phyloP scores from a whole-genome alignment of 371 early-diverging fungal genomes.

The Mucor indicus region DNA sequence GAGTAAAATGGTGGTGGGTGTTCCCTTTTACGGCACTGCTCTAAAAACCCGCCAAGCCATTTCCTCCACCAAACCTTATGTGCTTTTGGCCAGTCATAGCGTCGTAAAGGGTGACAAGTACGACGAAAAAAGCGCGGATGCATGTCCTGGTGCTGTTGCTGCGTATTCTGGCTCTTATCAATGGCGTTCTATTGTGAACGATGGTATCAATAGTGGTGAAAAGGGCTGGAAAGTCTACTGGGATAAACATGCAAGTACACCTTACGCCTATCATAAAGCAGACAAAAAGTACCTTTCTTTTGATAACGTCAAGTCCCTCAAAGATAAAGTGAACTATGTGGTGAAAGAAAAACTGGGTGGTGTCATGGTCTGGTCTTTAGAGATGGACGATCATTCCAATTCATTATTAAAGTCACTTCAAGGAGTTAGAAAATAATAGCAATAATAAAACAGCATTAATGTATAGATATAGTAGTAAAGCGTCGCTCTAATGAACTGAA shows the following conservation, averaged over 20 bases:
- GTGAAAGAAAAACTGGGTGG: conserved; percentile 47
- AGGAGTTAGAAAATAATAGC: conserved; percentile 19
- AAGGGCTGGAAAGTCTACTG: conserved; percentile 58
- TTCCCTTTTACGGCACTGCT: conserved; percentile 60
- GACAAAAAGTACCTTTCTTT: conserved; percentile 53
- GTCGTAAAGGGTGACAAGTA: conserved; percentile 12
- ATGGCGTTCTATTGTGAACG: conserved; percentile 58
- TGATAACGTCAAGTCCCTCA: conserved; percentile 53
- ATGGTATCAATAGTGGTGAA: conserved; percentile 46
- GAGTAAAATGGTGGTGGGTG: conserved; percentile 52
- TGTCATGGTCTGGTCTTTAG: conserved; percentile 59
- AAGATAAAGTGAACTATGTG: conserved; percentile 50
- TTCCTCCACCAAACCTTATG: conserved; percentile 10
- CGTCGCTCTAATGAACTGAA: too few relatives aligned
- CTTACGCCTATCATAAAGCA: conserved; percentile 52
- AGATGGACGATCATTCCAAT: conserved; percentile 40
- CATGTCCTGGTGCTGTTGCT: conserved; percentile 8
- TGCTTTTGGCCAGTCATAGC: conserved; percentile 16
- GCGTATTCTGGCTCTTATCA: conserved; percentile 60
- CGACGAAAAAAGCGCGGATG: conserved; percentile 6
- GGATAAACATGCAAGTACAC: conserved; percentile 56
- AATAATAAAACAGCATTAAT: too few relatives aligned
- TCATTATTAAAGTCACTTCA: conserved; percentile 34
- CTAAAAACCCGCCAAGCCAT: conserved; percentile 16
- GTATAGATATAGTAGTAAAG: too few relatives aligned